A percentile compares a stretch with the other conserved stretches of the same genome.
These are phyloP conservation scores for Russula ochroleuca DNA, from an alignment of 768 basidiomycete species.

Conservation along the genomic window DNA sequence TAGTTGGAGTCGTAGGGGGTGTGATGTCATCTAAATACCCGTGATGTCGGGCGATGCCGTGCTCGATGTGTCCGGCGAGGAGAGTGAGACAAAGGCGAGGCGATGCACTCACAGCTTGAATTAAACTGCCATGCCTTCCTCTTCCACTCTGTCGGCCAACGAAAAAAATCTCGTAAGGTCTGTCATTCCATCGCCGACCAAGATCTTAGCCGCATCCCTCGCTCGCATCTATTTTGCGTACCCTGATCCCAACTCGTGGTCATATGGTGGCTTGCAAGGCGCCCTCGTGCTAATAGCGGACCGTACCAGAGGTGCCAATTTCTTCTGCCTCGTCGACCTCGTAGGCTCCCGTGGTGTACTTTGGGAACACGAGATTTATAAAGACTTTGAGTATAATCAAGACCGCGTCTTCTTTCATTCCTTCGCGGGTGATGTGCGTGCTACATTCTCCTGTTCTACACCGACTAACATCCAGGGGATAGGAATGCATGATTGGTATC, in stretches of 20 bases:
- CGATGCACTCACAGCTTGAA: background rate
- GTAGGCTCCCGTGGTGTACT: constrained; percentile 79
- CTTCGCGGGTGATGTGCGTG: constrained; percentile 87
- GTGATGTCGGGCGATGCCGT: constrained; percentile 6
- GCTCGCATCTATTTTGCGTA: constrained; percentile 89
- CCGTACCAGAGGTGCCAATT: constrained; percentile 48
- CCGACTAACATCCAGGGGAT: constrained; percentile 15
- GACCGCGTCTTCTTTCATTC: constrained; percentile 92
- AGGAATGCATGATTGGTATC: constrained; percentile 90
- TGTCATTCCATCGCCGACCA: constrained; percentile 51
- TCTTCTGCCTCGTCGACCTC: constrained; percentile 80
- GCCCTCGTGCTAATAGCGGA: constrained; percentile 72
- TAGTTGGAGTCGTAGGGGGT: too few species aligned
- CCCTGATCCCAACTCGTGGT: constrained; percentile 73
- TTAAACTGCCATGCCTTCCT: constrained; percentile 57
- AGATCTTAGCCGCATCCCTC: constrained; percentile 77
- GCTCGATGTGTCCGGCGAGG: background rate
- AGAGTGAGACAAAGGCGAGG: background rate
- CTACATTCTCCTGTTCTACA: background rate
- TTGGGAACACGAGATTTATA: constrained; percentile 91
- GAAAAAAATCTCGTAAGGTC: constrained; percentile 77
- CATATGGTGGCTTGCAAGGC: constrained; percentile 84
- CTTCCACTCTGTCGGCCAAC: constrained; percentile 61
- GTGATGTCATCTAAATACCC: background rate
- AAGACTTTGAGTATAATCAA: constrained; percentile 71